Evolutionary conservation across 306 rosid species (phyloP).

Genomic region (Amphicarpaea edgeworthii): DNA sequence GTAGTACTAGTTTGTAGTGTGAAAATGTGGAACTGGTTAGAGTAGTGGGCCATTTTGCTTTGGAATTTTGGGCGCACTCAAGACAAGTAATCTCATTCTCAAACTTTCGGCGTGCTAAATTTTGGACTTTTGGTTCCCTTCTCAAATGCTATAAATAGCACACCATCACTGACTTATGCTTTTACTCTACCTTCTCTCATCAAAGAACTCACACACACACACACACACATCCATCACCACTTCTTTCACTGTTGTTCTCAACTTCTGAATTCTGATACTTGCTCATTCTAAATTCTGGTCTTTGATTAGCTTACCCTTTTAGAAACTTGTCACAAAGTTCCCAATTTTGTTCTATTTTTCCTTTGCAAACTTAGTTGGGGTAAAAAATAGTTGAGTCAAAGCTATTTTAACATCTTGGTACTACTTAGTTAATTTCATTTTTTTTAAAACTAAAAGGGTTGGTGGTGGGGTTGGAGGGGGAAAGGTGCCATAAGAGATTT

Average conservation of each 20-base stretch:
- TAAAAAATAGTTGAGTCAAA: slow-evolving; percentile 29
- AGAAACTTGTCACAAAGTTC: slow-evolving; percentile 35
- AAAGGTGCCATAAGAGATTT: slow-evolving; percentile 40
- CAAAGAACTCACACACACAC: slow-evolving; percentile 17
- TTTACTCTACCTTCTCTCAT: slow-evolving; percentile 52
- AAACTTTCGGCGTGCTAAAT: slow-evolving; percentile 79
- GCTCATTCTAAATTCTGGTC: slow-evolving; percentile 43
- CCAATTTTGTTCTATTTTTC: slow-evolving; percentile 20
- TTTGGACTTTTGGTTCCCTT: slow-evolving; percentile 59
- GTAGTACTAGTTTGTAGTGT: slow-evolving; percentile 55
- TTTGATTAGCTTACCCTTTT: slow-evolving; percentile 49
- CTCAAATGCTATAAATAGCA: slow-evolving; percentile 49
- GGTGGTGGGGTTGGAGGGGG: slow-evolving; percentile 50
- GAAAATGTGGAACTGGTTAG: slow-evolving; percentile 81
- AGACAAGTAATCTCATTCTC: slow-evolving; percentile 67
- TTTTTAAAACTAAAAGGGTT: slow-evolving; percentile 21
- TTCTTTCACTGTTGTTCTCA: slow-evolving; percentile 24
- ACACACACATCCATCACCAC: slow-evolving; percentile 27
- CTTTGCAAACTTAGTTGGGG: not conserved
- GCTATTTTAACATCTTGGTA: slow-evolving; percentile 45
- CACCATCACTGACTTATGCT: slow-evolving; percentile 22
- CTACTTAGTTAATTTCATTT: slow-evolving; percentile 28
- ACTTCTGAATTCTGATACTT: too few relatives aligned
- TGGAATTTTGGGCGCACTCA: slow-evolving; percentile 70
- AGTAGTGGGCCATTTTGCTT: slow-evolving; percentile 58